Conservation (phyloP, 1,284 basidiomycete species). For the Sporisorium iseilematis-ciliati region DNA sequence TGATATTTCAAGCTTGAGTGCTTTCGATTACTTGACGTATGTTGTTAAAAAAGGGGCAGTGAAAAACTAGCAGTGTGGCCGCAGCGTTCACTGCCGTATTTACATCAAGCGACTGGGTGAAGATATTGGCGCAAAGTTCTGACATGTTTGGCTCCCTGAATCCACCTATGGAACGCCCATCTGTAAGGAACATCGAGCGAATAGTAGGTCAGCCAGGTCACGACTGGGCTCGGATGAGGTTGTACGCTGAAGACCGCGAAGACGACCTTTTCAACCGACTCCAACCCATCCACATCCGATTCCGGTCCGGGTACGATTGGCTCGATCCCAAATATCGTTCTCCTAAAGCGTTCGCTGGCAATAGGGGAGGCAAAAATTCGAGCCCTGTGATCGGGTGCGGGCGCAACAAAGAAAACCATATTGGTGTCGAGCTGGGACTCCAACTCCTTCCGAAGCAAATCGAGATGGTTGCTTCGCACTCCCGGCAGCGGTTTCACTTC, state of each 20-base stretch:
- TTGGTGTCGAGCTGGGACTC: conserved; percentile 7
- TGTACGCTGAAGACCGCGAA: conserved; percentile 15
- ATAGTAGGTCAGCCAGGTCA: conserved; percentile 20
- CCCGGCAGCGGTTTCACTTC: neutral
- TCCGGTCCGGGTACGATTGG: neutral
- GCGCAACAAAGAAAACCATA: neutral
- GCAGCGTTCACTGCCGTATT: too few species aligned
- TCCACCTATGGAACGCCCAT: neutral
- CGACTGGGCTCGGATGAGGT: neutral
- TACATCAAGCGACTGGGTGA: neutral
- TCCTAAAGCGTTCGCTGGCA: conserved; percentile 2
- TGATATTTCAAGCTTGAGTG: too few species aligned
- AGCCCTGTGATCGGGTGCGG: neutral
- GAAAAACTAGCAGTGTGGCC: too few species aligned
- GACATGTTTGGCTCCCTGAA: neutral
- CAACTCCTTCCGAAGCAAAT: conserved; percentile 8
- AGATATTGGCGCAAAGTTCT: neutral
- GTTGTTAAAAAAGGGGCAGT: too few species aligned
- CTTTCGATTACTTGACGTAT: too few species aligned
- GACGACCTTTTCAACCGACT: neutral
- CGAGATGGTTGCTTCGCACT: conserved; percentile 2
- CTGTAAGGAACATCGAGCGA: neutral
- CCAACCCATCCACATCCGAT: neutral
- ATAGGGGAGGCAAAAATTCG: conserved; percentile 20
- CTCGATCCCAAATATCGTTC: neutral